Percentiles rank a stretch among this genome's conserved stretches.
Conservation (phyloP, 169 alveolate species). For the Eimeria maxima region DNA sequence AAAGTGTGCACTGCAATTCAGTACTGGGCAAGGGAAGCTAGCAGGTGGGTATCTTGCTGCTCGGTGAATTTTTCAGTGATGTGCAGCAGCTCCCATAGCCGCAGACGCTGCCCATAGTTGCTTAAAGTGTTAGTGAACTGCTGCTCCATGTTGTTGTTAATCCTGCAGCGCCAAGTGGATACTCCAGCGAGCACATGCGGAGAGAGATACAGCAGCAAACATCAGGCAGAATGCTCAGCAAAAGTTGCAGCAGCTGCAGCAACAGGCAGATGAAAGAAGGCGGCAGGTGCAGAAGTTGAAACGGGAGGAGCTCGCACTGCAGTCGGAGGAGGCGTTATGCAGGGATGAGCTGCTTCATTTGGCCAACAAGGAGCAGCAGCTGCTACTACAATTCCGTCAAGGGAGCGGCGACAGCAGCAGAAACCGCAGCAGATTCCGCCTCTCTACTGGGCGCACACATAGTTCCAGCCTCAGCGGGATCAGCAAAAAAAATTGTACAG, state of each 20-base stretch:
- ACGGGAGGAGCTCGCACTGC: background rate
- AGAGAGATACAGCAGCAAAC: constrained; percentile 52
- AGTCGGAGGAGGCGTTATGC: constrained; percentile 40
- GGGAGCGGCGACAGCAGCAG: background rate
- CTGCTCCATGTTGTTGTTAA: background rate
- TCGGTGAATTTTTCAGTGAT: background rate
- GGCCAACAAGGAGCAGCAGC: constrained; percentile 11
- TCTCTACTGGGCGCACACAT: background rate
- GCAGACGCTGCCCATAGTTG: background rate
- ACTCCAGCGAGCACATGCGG: constrained; percentile 57
- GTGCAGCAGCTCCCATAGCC: background rate
- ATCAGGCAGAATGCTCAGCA: constrained; percentile 48
- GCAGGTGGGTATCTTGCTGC: constrained; percentile 24
- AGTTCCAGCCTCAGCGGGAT: background rate
- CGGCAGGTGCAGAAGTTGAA: constrained; percentile 43
- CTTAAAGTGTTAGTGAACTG: background rate
- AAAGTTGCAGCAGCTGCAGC: constrained; percentile 60
- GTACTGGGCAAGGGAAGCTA: constrained; percentile 52
- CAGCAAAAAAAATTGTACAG: background rate
- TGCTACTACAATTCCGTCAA: background rate
- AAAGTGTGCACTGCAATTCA: constrained; percentile 46
- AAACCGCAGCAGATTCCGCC: background rate
- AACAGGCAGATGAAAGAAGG: background rate
- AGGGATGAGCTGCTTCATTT: background rate
- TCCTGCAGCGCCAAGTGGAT: constrained; percentile 71